Evolutionary conservation across 192 early-diverging fungal genomes (phyloP).

Genomic region (Backusella morwellensis): DNA sequence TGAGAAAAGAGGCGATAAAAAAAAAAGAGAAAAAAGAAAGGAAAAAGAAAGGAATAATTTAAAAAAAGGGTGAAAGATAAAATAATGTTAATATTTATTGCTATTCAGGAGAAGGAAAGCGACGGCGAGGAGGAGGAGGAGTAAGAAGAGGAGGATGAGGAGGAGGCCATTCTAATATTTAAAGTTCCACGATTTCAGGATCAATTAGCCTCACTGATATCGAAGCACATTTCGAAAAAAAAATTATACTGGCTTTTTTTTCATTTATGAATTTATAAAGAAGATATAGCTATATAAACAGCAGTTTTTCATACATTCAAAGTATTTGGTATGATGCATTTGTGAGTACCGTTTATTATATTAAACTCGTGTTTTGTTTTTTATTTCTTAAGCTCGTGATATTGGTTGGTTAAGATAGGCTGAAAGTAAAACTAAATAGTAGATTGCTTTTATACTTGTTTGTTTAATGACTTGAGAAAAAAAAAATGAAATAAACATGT

Average conservation of each 20-base stretch:
- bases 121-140: not conserved
- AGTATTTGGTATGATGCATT: not conserved
- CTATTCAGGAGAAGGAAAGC: not conserved
- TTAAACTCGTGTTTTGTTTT: not conserved
- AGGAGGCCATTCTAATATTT: not conserved
- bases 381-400: not conserved
- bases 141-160: not conserved
- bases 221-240: not conserved
- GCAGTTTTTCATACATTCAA: not conserved
- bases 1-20: not conserved
- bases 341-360: not conserved
- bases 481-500: not conserved
- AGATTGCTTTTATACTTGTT: not conserved
- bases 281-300: not conserved
- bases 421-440: conserved; percentile 5
- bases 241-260: not conserved
- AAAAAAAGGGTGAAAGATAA: not conserved
- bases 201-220: not conserved
- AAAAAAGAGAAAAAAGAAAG: not conserved
- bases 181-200: not conserved
- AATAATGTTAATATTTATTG: not conserved
- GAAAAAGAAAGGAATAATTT: not conserved
- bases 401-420: not conserved
- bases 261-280: not conserved
- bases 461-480: not conserved